Evolutionary conservation across 2,329 filamentous ascomycete genomes (phyloP).

Genomic region (Monilinia aucupariae): DNA sequence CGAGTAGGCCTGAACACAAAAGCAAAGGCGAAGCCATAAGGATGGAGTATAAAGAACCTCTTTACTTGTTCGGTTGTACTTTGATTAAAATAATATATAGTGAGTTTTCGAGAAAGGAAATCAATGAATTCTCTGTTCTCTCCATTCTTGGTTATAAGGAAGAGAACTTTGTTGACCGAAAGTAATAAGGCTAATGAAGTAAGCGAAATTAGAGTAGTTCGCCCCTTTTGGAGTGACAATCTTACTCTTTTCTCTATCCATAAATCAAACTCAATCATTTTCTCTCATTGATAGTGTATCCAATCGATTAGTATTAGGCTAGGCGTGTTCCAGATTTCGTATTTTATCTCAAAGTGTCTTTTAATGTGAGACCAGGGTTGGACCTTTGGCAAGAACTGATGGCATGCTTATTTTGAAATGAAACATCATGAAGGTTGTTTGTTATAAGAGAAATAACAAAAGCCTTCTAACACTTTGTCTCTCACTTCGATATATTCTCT

Average conservation of each 20-base stretch:
- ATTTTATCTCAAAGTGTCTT: neutral
- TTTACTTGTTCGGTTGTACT: neutral
- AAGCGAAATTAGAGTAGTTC: neutral
- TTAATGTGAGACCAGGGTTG: too few species aligned
- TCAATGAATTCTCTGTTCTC: too few species aligned
- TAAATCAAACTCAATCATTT: neutral
- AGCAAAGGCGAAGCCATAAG: neutral
- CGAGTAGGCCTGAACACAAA: neutral
- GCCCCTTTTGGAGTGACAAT: neutral
- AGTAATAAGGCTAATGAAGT: too few species aligned
- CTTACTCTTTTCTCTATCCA: neutral
- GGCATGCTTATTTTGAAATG: neutral
- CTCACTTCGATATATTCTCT: neutral
- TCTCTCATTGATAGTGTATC: too few species aligned
- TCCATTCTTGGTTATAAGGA: neutral
- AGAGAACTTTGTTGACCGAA: too few species aligned
- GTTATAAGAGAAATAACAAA: too few species aligned
- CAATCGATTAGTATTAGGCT: neutral
- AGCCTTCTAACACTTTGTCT: too few species aligned
- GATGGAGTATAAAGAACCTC: neutral
- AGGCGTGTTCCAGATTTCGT: neutral
- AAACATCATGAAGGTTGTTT: neutral
- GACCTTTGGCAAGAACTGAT: neutral
- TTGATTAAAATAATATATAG: neutral
- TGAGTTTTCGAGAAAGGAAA: too few species aligned